Conservation (phyloP, 2,329 filamentous ascomycete species). For the Ascochyta lentis region DNA sequence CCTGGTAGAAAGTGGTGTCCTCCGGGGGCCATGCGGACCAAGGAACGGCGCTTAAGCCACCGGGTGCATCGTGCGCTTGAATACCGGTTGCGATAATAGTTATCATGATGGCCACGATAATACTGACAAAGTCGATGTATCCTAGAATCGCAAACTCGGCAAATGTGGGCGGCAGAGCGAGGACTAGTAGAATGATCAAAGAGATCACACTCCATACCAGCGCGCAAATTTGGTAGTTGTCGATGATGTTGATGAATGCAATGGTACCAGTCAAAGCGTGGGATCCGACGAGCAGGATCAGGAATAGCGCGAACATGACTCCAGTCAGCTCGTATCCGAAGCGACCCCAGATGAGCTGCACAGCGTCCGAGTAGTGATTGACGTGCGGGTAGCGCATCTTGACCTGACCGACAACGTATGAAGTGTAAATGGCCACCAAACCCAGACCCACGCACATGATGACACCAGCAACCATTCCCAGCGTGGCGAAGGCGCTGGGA, state of each 20-base stretch:
- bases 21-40: slow-evolving; percentile 45
- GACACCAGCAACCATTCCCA: slow-evolving; percentile 56
- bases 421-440: slow-evolving; percentile 66
- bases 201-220: slow-evolving; percentile 70
- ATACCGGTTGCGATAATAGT: slow-evolving; percentile 71
- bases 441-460: slow-evolving; percentile 58
- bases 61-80: slow-evolving; percentile 40
- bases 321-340: slow-evolving; percentile 60
- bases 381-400: slow-evolving; percentile 66
- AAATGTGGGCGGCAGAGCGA: slow-evolving; percentile 68
- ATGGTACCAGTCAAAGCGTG: slow-evolving; percentile 76
- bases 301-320: slow-evolving; percentile 57
- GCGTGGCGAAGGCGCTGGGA: slow-evolving; percentile 54
- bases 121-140: slow-evolving; percentile 66
- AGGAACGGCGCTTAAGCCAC: slow-evolving; percentile 37
- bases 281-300: slow-evolving; percentile 69
- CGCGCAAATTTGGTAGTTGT: slow-evolving; percentile 64
- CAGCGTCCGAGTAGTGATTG: slow-evolving; percentile 73
- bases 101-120: slow-evolving; percentile 69
- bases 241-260: slow-evolving; percentile 69
- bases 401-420: slow-evolving; percentile 67
- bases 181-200: slow-evolving; percentile 64
- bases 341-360: slow-evolving; percentile 66
- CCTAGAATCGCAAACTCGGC: slow-evolving; percentile 67
- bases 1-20: slow-evolving; percentile 69